Percentiles rank a stretch among this genome's conserved stretches.
phyloP scores from a whole-genome alignment of 2,329 filamentous ascomycete genomes.

The Emmonsiellopsis sp. region DNA sequence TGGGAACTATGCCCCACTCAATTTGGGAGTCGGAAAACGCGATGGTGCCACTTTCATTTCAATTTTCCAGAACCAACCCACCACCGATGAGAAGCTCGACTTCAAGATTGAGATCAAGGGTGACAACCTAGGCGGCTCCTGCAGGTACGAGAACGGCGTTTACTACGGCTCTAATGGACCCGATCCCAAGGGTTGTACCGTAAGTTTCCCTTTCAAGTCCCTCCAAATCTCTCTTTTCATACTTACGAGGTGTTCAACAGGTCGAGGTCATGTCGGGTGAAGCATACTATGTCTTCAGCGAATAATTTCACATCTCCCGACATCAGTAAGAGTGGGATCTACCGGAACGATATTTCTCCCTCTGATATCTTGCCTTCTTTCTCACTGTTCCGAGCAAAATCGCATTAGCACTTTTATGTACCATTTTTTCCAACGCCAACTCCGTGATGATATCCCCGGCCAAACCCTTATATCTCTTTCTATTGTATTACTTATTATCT shows the following conservation, averaged over 20 bases:
- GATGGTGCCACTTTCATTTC: constrained; percentile 66
- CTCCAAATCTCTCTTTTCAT: background rate
- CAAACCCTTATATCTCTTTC: background rate
- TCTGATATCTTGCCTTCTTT: background rate
- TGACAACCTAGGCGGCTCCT: constrained; percentile 50
- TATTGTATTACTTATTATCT: background rate
- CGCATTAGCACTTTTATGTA: background rate
- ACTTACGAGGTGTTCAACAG: constrained; percentile 22
- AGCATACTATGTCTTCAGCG: constrained; percentile 40
- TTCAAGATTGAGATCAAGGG: constrained; percentile 72
- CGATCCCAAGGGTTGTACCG: constrained; percentile 64
- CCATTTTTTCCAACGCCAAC: background rate
- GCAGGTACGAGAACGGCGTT: constrained; percentile 56
- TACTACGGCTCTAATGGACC: constrained; percentile 47
- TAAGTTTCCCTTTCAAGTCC: constrained; percentile 43
- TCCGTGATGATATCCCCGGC: background rate
- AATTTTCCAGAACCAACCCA: constrained; percentile 76
- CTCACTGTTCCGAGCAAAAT: background rate
- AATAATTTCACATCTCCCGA: background rate
- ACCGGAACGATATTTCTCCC: too few relatives aligned
- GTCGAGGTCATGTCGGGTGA: constrained; percentile 42
- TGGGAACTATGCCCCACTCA: constrained; percentile 82
- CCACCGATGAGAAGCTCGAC: constrained; percentile 58
- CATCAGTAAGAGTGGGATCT: too few relatives aligned
- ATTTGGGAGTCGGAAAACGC: constrained; percentile 70